Conservation (phyloP, 2,329 filamentous ascomycete genomes). For the Penicillium sp. region DNA sequence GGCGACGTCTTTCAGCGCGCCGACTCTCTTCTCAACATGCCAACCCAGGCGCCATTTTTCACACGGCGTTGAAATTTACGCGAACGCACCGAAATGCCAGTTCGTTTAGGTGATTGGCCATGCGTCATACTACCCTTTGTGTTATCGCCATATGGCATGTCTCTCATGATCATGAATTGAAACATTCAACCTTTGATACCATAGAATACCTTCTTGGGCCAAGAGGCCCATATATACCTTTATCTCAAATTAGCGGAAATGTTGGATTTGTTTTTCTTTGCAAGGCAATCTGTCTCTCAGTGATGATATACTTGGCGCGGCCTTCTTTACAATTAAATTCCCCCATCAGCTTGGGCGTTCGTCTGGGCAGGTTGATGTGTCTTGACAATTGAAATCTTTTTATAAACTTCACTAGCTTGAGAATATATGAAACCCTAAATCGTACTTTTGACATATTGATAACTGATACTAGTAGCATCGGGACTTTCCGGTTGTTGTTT, state of each 20-base stretch:
- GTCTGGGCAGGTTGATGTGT: too few relatives aligned
- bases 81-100: neutral
- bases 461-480: too few relatives aligned
- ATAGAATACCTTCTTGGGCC: neutral
- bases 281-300: neutral
- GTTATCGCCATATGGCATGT: neutral
- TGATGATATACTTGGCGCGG: neutral
- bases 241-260: slow-evolving; percentile 12
- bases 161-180: slow-evolving; percentile 20
- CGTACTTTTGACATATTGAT: too few relatives aligned
- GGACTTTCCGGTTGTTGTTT: too few relatives aligned
- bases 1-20: slow-evolving; percentile 55
- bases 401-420: too few relatives aligned
- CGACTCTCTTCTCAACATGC: slow-evolving; percentile 52
- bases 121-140: neutral
- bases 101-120: neutral
- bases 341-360: too few relatives aligned
- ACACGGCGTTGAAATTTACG: slow-evolving; percentile 38
- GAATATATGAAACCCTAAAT: too few relatives aligned
- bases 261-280: neutral
- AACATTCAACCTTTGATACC: neutral
- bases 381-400: too few relatives aligned
- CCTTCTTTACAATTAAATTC: neutral
- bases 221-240: neutral
- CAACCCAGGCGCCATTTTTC: slow-evolving; percentile 47